Conservation (phyloP, 2,329 filamentous ascomycete species). For the Chaetomium sp. region DNA sequence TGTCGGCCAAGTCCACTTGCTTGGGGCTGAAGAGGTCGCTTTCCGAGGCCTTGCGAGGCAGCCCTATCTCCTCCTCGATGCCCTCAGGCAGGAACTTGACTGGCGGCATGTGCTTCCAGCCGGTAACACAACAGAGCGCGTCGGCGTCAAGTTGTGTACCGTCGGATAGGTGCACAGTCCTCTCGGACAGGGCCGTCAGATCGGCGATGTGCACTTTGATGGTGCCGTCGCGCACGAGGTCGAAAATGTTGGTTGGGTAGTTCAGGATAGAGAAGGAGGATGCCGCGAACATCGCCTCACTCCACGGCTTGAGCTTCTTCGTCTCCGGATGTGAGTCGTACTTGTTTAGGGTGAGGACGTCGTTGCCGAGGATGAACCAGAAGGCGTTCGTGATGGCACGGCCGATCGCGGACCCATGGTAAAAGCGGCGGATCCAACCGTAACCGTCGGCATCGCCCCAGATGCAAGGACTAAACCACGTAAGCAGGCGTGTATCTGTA, state of each 20-base stretch:
- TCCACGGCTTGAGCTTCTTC: slow-evolving; percentile 57
- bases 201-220: slow-evolving; percentile 58
- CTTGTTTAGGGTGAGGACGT: slow-evolving; percentile 56
- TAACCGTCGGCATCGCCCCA: slow-evolving; percentile 69
- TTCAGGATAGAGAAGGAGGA: slow-evolving; percentile 62
- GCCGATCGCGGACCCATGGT: slow-evolving; percentile 61
- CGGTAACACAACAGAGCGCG: slow-evolving; percentile 58
- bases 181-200: slow-evolving; percentile 48
- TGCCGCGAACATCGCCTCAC: slow-evolving; percentile 54
- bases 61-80: slow-evolving; percentile 50
- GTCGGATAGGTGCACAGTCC: slow-evolving; percentile 54
- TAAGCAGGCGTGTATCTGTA: slow-evolving; percentile 64
- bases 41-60: slow-evolving; percentile 46
- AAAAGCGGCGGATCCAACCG: slow-evolving; percentile 53
- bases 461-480: slow-evolving; percentile 74
- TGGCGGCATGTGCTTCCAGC: slow-evolving; percentile 58
- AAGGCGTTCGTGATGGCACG: slow-evolving; percentile 58
- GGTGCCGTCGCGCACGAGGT: slow-evolving; percentile 54
- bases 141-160: slow-evolving; percentile 53
- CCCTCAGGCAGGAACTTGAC: slow-evolving; percentile 55
- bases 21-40: slow-evolving; percentile 42
- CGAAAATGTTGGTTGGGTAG: slow-evolving; percentile 60
- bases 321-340: slow-evolving; percentile 58
- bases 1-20: slow-evolving; percentile 50
- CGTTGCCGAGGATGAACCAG: slow-evolving; percentile 59